Evolutionary conservation across 1,284 basidiomycete genomes (phyloP), one percentile per base, ranked within the genome.

Genomic region (Ustilago esculenta): DNA sequence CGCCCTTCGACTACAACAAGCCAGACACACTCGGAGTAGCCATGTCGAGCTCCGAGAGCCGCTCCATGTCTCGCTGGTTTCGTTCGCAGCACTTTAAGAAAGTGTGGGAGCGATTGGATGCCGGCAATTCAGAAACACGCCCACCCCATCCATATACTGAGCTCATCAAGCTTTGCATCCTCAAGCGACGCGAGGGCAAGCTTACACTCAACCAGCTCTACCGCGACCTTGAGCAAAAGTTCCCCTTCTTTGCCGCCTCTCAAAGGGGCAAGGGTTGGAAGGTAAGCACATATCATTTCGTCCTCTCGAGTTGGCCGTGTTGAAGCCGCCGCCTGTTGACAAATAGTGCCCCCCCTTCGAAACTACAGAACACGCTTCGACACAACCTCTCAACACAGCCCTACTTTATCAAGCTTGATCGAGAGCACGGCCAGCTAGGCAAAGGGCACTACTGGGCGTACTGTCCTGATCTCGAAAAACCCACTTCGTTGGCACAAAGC

Each of bases 361-460:
- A 5, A 1, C 36, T 2, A 18, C 30, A 71, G 68, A 71, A 71
- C 43, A 71, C 68, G n/a, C 41, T 71, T 4, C 44, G 68, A n/a
- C 68, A 71, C 57, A 71, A 71, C 15, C 50, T 71, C 17, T 65
- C 61, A 6, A 61, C 61, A 6, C 68, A 71, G 33, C 57, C 61
- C 9, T 71, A 66, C 47, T 71, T 71, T 29, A 34, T 71, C 53
- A 71, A 71, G 51, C 45, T 71, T 4, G 49, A 71, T 3, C 48
- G 68, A 9, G 53, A 71, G 23, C 53, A 50, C 23, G 53, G 52
- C 8, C 61, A 66, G 46, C 20, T 47, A 6, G 61, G 61, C 23
- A 71, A 71, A 34, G 68, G 68, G 4, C 61, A 66, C 29, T 71
- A 71, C 33, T 71, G 68, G 68, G 63, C 61, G 8, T 71, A 61